Conservation (phyloP, 2,329 filamentous ascomycete genomes). For the Microascus cirrosus region DNA sequence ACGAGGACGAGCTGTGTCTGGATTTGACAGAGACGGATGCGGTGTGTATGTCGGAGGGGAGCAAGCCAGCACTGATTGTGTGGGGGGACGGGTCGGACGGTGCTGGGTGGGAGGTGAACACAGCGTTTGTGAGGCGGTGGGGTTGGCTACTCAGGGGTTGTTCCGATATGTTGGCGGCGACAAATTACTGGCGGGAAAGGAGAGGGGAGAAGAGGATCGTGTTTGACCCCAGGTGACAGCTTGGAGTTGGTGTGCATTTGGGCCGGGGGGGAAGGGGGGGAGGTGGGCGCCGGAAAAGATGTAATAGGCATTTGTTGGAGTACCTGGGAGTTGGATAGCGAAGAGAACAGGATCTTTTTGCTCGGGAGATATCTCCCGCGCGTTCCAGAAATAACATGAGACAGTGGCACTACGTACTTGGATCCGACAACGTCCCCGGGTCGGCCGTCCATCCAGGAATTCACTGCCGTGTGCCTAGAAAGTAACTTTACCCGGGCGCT, state of each 20-base stretch:
- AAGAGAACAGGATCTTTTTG: no score
- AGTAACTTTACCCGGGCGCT: no score
- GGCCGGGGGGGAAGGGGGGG: no score
- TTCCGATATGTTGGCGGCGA: slow-evolving; percentile 20
- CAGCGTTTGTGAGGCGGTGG: slow-evolving; percentile 33
- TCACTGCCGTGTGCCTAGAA: no score
- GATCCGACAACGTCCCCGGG: no score
- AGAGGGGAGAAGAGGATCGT: slow-evolving; percentile 2
- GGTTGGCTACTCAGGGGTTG: slow-evolving; percentile 22
- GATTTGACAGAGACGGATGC: neutral
- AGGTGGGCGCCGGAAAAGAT: no score
- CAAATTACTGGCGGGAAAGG: slow-evolving; percentile 18
- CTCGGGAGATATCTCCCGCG: no score
- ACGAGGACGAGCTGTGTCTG: slow-evolving; percentile 12
- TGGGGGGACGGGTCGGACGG: slow-evolving; percentile 36
- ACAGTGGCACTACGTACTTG: no score
- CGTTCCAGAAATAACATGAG: no score
- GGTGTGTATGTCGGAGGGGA: neutral
- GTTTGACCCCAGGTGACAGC: neutral
- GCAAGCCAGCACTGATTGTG: slow-evolving; percentile 24
- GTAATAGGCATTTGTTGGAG: no score
- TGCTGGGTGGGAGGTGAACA: slow-evolving; percentile 33
- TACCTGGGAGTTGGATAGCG: no score
- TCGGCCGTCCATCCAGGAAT: no score
- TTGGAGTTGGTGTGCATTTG: neutral